Percentiles rank a stretch among this genome's conserved stretches.
phyloP scores from a whole-genome alignment of 495 filamentous ascomycete genomes.

The Penicillium antarcticum region DNA sequence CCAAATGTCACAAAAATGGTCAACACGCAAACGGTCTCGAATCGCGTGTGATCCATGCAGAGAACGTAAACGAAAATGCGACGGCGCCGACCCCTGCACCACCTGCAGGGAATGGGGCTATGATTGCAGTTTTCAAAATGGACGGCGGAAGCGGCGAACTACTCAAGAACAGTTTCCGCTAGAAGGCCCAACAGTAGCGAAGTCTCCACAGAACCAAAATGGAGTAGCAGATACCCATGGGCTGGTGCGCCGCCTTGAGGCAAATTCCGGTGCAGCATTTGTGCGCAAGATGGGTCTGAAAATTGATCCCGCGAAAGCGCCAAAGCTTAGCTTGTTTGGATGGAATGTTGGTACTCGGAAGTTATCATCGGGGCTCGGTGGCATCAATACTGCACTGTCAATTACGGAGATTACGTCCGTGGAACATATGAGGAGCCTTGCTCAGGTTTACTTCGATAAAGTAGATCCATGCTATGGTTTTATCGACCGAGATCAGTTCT shows the following conservation, averaged over 20 bases:
- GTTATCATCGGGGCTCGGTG: constrained; percentile 9
- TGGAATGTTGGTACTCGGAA: constrained; percentile 49
- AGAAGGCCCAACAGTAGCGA: neutral
- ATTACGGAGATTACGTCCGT: constrained; percentile 36
- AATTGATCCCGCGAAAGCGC: constrained; percentile 46
- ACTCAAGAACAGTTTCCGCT: neutral
- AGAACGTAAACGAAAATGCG: constrained; percentile 48
- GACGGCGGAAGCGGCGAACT: constrained; percentile 5
- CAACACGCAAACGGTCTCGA: constrained; percentile 32
- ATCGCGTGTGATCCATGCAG: constrained; percentile 49
- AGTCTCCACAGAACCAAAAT: neutral
- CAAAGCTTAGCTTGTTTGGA: constrained; percentile 47
- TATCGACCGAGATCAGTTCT: constrained; percentile 33
- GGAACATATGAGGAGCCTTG: constrained; percentile 30
- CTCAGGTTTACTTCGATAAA: constrained; percentile 45
- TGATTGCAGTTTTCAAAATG: constrained; percentile 35
- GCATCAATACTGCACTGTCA: neutral
- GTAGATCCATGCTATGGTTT: constrained; percentile 49
- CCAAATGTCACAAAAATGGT: neutral
- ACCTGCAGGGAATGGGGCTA: constrained; percentile 48
- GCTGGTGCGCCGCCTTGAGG: constrained; percentile 32
- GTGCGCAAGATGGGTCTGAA: constrained; percentile 46
- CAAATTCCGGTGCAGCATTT: constrained; percentile 52
- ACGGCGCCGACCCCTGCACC: constrained; percentile 39
- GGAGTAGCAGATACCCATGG: constrained; percentile 20